Percentiles rank a stretch among this genome's conserved stretches.
phyloP scores from a whole-genome alignment of 495 filamentous ascomycete species.

The Daldinia bambusicola region DNA sequence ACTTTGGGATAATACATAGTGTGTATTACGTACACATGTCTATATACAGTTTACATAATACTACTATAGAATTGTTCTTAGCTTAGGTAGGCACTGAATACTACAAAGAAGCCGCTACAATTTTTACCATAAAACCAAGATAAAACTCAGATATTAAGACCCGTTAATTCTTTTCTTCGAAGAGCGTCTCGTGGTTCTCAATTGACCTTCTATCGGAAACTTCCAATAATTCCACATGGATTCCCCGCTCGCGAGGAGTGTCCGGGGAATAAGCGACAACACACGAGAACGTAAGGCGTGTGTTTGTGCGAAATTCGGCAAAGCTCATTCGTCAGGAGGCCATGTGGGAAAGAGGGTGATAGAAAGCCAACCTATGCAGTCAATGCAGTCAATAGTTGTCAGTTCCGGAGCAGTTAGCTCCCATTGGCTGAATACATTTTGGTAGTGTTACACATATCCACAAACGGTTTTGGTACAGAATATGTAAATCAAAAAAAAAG shows the following conservation, averaged over 20 bases:
- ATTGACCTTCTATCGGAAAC: not conserved
- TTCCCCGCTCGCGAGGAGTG: constrained; percentile 31
- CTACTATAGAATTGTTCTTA: no score
- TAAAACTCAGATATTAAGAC: not conserved
- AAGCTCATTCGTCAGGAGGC: constrained; percentile 23
- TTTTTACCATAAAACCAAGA: not conserved
- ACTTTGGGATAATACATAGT: not conserved
- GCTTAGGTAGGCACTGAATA: not conserved
- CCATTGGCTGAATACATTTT: constrained; percentile 21
- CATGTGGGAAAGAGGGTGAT: constrained; percentile 20
- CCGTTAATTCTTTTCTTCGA: not conserved
- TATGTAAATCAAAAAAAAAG: not conserved
- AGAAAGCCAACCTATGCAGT: constrained; percentile 14
- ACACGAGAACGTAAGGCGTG: constrained; percentile 25
- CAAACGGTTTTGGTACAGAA: constrained; percentile 15
- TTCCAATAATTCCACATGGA: constrained; percentile 14
- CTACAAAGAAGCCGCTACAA: not conserved
- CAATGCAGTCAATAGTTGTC: constrained; percentile 21
- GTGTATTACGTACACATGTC: no score
- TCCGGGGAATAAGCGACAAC: constrained; percentile 36
- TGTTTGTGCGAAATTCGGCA: constrained; percentile 31
- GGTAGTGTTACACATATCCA: constrained; percentile 11
- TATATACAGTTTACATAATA: no score
- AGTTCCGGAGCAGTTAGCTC: constrained; percentile 8
- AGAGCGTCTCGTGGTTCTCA: not conserved